These are phyloP conservation scores for Colletotrichum sansevieriae DNA, from an alignment of 2,329 filamentous ascomycete genomes.

Conservation along the genomic window DNA sequence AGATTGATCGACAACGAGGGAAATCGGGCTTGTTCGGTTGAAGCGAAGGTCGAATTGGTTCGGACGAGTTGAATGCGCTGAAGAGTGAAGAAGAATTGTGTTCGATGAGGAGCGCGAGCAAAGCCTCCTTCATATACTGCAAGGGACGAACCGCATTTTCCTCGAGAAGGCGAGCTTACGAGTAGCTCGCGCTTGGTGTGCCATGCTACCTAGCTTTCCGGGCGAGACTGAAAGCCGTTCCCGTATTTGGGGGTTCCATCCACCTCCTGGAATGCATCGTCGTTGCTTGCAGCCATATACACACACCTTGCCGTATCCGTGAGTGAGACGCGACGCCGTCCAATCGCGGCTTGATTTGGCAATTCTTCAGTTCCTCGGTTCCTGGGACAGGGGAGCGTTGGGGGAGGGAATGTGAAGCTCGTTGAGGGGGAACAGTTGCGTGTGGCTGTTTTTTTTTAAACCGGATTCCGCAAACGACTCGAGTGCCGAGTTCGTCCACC, in stretches of 20 bases:
- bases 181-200: neutral
- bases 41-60: constrained; percentile 27
- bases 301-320: constrained; percentile 20
- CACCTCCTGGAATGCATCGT: constrained; percentile 27
- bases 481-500: constrained; percentile 15
- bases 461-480: constrained; percentile 27
- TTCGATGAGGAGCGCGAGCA: neutral
- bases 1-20: constrained; percentile 12
- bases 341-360: constrained; percentile 1
- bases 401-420: constrained; percentile 2
- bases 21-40: neutral
- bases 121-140: constrained; percentile 21
- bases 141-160: neutral
- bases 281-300: constrained; percentile 31
- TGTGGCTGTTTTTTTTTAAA: neutral
- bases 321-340: constrained; percentile 2
- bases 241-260: constrained; percentile 7
- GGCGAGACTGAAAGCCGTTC: constrained; percentile 14
- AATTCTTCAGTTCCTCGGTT: neutral
- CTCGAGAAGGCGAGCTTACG: neutral
- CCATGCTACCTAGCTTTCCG: constrained; percentile 4
- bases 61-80: constrained; percentile 13
- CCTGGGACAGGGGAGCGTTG: constrained; percentile 3
- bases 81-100: neutral
- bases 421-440: constrained; percentile 9